phyloP scores from a whole-genome alignment of 2,329 filamentous ascomycete genomes.

The Trichophaea hybrida region DNA sequence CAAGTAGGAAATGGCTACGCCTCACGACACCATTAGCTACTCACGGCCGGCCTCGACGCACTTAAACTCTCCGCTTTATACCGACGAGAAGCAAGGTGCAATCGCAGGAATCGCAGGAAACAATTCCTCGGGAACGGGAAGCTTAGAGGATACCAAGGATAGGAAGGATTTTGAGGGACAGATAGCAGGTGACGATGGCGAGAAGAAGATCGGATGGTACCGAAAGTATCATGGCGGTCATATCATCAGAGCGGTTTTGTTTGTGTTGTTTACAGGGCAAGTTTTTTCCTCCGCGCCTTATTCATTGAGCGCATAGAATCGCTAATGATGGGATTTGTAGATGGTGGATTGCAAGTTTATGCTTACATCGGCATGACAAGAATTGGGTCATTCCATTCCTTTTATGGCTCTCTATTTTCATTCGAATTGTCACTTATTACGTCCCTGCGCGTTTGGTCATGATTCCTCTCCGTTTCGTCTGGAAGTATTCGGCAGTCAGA shows the following conservation, averaged over 20 bases:
- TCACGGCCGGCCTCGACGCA: neutral
- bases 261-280: constrained; percentile 1
- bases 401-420: constrained; percentile 57
- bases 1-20: no score
- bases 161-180: neutral
- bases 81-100: neutral
- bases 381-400: constrained; percentile 80
- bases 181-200: neutral
- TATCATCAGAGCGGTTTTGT: neutral
- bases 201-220: neutral
- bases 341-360: constrained; percentile 65
- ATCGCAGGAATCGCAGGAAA: neutral
- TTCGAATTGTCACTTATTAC: constrained; percentile 62
- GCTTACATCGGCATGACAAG: constrained; percentile 55
- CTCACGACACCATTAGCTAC: neutral
- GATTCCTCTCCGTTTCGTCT: constrained; percentile 50
- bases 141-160: neutral
- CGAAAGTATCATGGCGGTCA: neutral
- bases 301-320: neutral
- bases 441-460: constrained; percentile 53
- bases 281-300: constrained; percentile 5
- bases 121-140: neutral
- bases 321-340: constrained; percentile 27
- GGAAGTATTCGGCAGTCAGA: constrained; percentile 49
- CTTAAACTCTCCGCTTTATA: neutral